Evolutionary conservation across 371 early-diverging fungal genomes (phyloP).

Genomic region (Saksenaea vasiformis): DNA sequence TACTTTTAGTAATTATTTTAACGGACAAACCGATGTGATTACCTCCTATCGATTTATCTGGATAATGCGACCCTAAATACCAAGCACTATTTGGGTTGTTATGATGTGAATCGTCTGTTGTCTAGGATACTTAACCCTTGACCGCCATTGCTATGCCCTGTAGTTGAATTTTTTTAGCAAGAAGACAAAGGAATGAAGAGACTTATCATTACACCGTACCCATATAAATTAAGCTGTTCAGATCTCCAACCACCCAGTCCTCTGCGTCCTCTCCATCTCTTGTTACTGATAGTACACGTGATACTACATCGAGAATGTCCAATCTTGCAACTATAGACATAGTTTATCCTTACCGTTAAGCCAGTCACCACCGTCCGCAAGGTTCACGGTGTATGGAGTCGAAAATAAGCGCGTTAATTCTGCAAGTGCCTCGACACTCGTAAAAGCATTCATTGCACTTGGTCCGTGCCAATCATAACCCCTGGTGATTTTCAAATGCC

Average conservation of each 20-base stretch:
- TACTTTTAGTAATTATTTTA: background rate
- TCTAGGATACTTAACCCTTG: slow-evolving; percentile 49
- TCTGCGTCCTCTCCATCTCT: background rate
- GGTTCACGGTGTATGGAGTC: slow-evolving; percentile 15
- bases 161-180: background rate
- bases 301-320: background rate
- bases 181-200: background rate
- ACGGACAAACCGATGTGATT: background rate
- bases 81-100: slow-evolving; percentile 41
- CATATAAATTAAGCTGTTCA: slow-evolving; percentile 16
- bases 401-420: slow-evolving; percentile 14
- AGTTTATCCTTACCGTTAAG: slow-evolving; percentile 13
- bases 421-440: slow-evolving; percentile 31
- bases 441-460: slow-evolving; percentile 42
- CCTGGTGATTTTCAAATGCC: slow-evolving; percentile 19
- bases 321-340: too few species aligned
- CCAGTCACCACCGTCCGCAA: slow-evolving; percentile 15
- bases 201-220: slow-evolving; percentile 12
- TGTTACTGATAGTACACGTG: background rate
- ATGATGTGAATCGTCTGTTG: background rate
- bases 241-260: slow-evolving; percentile 23
- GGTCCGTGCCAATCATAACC: slow-evolving; percentile 64
- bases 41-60: slow-evolving; percentile 69
- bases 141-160: slow-evolving; percentile 77
- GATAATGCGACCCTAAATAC: slow-evolving; percentile 68